phyloP scores from a whole-genome alignment of 1,284 basidiomycete genomes.

The Apiotrichum brassicae region DNA sequence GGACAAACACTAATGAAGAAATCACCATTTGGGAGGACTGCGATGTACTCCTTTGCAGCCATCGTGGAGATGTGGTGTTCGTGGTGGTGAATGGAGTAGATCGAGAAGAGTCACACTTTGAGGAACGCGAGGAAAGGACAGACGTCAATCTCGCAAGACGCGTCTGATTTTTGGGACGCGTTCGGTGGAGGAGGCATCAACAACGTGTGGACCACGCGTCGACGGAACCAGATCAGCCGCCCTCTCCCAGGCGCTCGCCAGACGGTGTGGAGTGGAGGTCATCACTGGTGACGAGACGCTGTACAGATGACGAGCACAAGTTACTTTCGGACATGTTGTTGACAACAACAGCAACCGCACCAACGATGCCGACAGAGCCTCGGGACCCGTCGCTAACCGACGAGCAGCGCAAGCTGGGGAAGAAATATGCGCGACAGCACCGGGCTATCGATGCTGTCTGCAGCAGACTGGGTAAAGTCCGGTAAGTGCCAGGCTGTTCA shows the following conservation, averaged over 20 bases:
- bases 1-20: not conserved
- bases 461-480: slow-evolving; percentile 1
- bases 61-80: not conserved
- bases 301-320: no score
- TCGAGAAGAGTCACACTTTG: no score
- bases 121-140: no score
- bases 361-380: not conserved
- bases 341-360: not conserved
- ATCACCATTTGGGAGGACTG: slow-evolving; percentile 24
- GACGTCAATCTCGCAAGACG: slow-evolving; percentile 7
- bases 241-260: no score
- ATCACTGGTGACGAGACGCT: no score
- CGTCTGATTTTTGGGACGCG: slow-evolving; percentile 2
- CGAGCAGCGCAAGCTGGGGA: slow-evolving; percentile 8
- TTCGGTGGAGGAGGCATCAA: not conserved
- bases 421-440: slow-evolving; percentile 8
- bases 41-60: slow-evolving; percentile 25
- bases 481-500: slow-evolving; percentile 5
- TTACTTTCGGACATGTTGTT: no score
- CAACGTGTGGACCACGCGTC: no score
- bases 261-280: no score
- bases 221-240: no score
- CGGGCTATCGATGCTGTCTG: slow-evolving; percentile 1
- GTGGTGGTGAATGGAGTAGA: not conserved
- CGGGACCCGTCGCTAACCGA: slow-evolving; percentile 1